Conservation (phyloP, 2,329 filamentous ascomycete species). For the Xylaria sp. region DNA sequence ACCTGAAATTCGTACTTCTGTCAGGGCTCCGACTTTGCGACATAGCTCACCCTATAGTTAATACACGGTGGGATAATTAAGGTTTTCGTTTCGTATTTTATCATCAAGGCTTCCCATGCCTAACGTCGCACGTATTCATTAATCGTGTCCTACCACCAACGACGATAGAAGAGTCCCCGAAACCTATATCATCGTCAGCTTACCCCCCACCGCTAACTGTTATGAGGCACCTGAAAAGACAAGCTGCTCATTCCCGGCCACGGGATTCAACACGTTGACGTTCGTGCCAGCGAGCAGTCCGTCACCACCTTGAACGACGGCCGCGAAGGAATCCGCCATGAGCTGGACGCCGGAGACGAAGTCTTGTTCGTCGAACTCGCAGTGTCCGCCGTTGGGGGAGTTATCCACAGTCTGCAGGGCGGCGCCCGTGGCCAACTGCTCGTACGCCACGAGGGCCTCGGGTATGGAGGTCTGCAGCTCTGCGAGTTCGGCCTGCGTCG, state of each 20-base stretch:
- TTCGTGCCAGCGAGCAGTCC: constrained; percentile 58
- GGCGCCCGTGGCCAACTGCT: constrained; percentile 57
- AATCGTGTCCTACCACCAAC: background rate
- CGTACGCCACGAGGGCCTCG: constrained; percentile 61
- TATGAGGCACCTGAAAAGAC: constrained; percentile 50
- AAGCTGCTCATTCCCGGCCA: constrained; percentile 61
- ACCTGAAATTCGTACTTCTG: background rate
- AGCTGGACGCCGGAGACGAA: constrained; percentile 68
- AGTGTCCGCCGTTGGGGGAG: constrained; percentile 66
- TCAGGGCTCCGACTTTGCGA: background rate
- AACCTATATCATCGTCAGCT: background rate
- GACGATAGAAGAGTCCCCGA: background rate
- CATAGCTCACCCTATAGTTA: no score
- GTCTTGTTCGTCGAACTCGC: constrained; percentile 65
- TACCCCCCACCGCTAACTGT: background rate
- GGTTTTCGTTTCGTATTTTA: background rate
- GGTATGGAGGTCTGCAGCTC: constrained; percentile 63
- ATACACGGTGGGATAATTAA: background rate
- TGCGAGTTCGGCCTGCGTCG: constrained; percentile 62
- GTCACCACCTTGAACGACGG: constrained; percentile 64
- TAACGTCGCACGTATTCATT: background rate
- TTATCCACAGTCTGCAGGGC: constrained; percentile 68
- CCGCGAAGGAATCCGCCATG: constrained; percentile 64
- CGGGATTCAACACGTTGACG: constrained; percentile 61
- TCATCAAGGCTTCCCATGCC: background rate